phyloP scores from a whole-genome alignment of 176 grass and related monocot species.

The Eragrostis curvula region DNA sequence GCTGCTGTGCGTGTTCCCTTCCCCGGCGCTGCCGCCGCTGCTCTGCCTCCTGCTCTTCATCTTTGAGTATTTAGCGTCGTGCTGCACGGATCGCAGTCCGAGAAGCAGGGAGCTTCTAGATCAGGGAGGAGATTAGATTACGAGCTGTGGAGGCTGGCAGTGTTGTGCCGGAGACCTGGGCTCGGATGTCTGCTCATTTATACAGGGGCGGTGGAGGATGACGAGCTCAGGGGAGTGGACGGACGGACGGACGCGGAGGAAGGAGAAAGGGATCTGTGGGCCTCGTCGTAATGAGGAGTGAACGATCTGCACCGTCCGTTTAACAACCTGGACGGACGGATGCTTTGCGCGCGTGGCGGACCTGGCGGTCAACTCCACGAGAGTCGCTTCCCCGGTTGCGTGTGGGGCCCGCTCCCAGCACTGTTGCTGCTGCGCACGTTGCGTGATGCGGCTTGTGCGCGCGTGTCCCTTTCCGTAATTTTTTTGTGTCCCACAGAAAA shows the following conservation, averaged over 20 bases:
- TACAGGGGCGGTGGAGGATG: background rate
- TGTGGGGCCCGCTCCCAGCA: background rate
- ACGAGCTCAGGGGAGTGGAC: background rate
- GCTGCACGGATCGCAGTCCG: no score
- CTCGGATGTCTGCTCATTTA: conserved; percentile 12
- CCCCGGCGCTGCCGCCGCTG: conserved; percentile 19
- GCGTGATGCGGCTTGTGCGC: background rate
- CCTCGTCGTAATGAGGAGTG: no score
- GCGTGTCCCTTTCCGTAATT: background rate
- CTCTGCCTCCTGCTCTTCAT: conserved; percentile 71
- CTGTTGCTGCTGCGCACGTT: background rate
- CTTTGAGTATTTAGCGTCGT: no score
- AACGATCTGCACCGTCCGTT: background rate
- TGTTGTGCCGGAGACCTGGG: background rate
- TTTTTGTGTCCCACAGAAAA: background rate
- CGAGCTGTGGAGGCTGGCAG: background rate
- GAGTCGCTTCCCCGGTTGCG: conserved; percentile 1
- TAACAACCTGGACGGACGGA: background rate
- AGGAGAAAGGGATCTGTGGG: background rate
- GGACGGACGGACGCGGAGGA: background rate
- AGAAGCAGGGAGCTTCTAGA: background rate
- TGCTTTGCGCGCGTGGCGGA: background rate
- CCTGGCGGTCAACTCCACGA: background rate
- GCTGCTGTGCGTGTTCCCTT: conserved; percentile 9
- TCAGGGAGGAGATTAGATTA: background rate